A percentile compares a stretch with the other conserved stretches of the same genome.
Conservation (phyloP, 208 protist genomes). For the Leptomonas pyrrhocoris region DNA sequence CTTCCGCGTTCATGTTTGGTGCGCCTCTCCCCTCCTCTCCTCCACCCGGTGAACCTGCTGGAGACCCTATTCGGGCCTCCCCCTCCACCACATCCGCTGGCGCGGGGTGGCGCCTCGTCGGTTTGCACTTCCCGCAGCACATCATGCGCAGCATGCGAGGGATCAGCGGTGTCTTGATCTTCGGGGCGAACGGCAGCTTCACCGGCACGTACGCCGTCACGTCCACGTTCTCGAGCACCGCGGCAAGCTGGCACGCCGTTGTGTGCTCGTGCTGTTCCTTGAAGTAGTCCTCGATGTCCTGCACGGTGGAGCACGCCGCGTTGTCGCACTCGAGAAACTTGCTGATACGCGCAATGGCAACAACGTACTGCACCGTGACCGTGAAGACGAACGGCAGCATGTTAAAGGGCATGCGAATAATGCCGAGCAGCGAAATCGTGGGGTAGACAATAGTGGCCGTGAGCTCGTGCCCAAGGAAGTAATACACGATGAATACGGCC, state of each 20-base stretch:
- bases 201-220: constrained; percentile 61
- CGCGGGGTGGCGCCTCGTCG: constrained; percentile 6
- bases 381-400: constrained; percentile 80
- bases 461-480: constrained; percentile 54
- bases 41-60: background rate
- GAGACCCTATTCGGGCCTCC: background rate
- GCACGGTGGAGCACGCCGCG: constrained; percentile 16
- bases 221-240: constrained; percentile 45
- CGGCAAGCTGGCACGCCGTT: constrained; percentile 35
- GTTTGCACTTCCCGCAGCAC: constrained; percentile 32
- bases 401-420: constrained; percentile 55
- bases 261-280: constrained; percentile 16
- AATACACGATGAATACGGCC: constrained; percentile 59
- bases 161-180: constrained; percentile 22
- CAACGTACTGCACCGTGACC: constrained; percentile 57
- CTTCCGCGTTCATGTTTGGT: background rate
- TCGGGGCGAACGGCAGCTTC: constrained; percentile 52
- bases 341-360: constrained; percentile 72
- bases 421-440: constrained; percentile 32
- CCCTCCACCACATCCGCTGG: background rate
- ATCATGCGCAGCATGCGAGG: constrained; percentile 25
- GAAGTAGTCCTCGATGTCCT: constrained; percentile 34
- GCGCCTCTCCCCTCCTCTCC: background rate
- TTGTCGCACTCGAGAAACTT: constrained; percentile 60
- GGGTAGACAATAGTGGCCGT: constrained; percentile 63